These are phyloP conservation scores for Botrytis fabae DNA, from an alignment of 2,329 filamentous ascomycete genomes.

Conservation along the genomic window DNA sequence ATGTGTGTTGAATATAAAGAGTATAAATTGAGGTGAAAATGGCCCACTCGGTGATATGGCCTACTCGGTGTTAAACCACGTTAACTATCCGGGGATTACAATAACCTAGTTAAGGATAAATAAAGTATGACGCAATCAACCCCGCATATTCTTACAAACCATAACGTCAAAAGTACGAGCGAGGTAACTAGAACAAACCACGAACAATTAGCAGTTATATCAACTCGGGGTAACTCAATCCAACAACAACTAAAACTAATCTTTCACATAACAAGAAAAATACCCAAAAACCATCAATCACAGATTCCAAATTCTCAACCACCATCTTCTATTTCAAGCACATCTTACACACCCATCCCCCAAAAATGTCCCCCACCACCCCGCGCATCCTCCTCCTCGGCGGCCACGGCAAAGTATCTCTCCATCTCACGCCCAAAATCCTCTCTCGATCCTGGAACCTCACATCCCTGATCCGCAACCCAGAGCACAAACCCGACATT, in stretches of 20 bases:
- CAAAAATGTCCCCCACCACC: conserved; percentile 13
- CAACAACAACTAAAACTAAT: too few species aligned
- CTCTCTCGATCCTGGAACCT: conserved; percentile 74
- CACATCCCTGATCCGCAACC: conserved; percentile 73
- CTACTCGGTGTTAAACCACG: too few species aligned
- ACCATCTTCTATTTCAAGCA: too few species aligned
- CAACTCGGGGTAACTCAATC: neutral
- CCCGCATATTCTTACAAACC: neutral
- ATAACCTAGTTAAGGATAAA: too few species aligned
- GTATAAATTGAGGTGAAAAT: too few species aligned
- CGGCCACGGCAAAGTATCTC: conserved; percentile 78
- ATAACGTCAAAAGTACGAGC: neutral
- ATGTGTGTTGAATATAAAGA: too few species aligned
- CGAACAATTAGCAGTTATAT: neutral
- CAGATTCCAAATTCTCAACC: too few species aligned
- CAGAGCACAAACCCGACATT: conserved; percentile 66
- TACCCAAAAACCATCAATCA: too few species aligned
- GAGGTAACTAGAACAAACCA: too few species aligned
- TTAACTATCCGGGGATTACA: too few species aligned
- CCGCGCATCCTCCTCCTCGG: conserved; percentile 58
- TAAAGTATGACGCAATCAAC: neutral
- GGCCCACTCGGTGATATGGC: too few species aligned
- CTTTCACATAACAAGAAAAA: too few species aligned
- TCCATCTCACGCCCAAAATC: conserved; percentile 73
- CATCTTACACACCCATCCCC: neutral